These are phyloP conservation scores for Vinca minor DNA, from an alignment of 257 asterid genomes.

Conservation along the genomic window DNA sequence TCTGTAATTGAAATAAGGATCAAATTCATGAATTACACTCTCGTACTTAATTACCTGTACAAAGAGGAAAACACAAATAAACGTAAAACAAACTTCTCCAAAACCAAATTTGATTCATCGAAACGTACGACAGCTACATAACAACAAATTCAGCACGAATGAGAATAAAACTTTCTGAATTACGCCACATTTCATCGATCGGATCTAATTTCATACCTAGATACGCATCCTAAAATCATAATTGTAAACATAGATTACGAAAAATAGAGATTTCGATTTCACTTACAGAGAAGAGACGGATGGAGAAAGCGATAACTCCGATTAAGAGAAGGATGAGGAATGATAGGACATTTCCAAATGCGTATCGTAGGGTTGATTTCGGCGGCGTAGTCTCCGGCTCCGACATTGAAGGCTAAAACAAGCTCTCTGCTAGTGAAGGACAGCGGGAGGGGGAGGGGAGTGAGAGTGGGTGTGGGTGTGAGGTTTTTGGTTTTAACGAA, in stretches of 20 bases:
- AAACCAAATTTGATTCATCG: not conserved
- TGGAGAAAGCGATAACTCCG: constrained; percentile 93
- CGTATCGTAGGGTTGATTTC: constrained; percentile 38
- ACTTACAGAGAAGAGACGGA: constrained; percentile 91
- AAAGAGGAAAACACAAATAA: not conserved
- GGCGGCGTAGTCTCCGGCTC: constrained; percentile 25
- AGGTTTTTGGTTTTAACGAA: not conserved
- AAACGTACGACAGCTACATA: not conserved
- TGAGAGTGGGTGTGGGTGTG: not conserved
- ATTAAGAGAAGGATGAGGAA: constrained; percentile 68
- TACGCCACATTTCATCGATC: constrained; percentile 15
- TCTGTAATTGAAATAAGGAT: constrained; percentile 96
- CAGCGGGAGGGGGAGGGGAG: constrained; percentile 5
- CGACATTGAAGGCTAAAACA: constrained; percentile 40
- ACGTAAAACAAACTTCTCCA: not conserved
- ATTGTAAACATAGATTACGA: not conserved
- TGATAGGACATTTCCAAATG: constrained; percentile 76
- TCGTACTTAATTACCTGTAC: constrained; percentile 93
- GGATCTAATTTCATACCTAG: constrained; percentile 13
- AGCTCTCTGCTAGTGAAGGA: not conserved
- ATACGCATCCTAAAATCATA: constrained; percentile 10
- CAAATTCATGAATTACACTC: constrained; percentile 96
- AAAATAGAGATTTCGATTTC: not conserved
- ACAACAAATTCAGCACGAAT: not conserved
- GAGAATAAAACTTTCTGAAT: not conserved